A percentile compares a stretch with the other conserved stretches of the same genome.
Evolutionary conservation across 495 filamentous ascomycete genomes (phyloP).

Genomic region (Podospora pseudocomata): DNA sequence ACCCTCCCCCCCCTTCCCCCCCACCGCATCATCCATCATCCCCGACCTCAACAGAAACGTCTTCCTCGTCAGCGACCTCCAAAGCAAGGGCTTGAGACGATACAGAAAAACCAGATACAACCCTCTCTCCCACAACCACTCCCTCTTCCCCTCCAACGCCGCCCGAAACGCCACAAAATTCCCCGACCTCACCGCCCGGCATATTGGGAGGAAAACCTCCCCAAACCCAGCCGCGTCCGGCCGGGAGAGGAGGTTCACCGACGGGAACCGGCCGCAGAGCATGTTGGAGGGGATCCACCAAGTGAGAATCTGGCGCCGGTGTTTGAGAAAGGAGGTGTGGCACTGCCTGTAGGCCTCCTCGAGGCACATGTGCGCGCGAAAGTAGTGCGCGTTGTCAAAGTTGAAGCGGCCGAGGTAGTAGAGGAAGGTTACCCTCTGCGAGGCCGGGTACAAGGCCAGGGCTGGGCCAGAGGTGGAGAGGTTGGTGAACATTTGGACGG

Average conservation of each 20-base stretch:
- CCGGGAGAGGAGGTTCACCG: slow-evolving; percentile 56
- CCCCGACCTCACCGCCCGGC: slow-evolving; percentile 67
- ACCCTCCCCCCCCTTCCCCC: slow-evolving; percentile 19
- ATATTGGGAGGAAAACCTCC: slow-evolving; percentile 70
- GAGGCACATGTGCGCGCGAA: slow-evolving; percentile 66
- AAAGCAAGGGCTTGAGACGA: slow-evolving; percentile 74
- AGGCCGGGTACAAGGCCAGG: slow-evolving; percentile 73
- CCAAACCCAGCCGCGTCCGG: slow-evolving; percentile 70
- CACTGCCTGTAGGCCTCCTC: slow-evolving; percentile 78
- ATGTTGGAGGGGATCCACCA: slow-evolving; percentile 82
- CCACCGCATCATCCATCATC: slow-evolving; percentile 47
- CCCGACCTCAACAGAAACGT: slow-evolving; percentile 60
- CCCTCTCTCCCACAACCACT: slow-evolving; percentile 75
- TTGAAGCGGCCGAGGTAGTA: slow-evolving; percentile 92
- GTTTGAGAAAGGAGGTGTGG: slow-evolving; percentile 60
- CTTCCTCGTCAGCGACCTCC: slow-evolving; percentile 76
- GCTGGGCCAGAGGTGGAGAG: slow-evolving; percentile 79
- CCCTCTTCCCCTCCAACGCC: slow-evolving; percentile 50
- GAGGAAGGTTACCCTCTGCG: slow-evolving; percentile 84
- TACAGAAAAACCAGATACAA: slow-evolving; percentile 68
- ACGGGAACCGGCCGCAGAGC: slow-evolving; percentile 81
- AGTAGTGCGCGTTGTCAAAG: slow-evolving; percentile 77
- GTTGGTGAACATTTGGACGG: slow-evolving; percentile 84
- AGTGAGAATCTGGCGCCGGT: slow-evolving; percentile 75
- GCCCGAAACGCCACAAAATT: slow-evolving; percentile 73